phyloP scores from a whole-genome alignment of 345 rosid species.

The Eucalyptus sideroxylon region DNA sequence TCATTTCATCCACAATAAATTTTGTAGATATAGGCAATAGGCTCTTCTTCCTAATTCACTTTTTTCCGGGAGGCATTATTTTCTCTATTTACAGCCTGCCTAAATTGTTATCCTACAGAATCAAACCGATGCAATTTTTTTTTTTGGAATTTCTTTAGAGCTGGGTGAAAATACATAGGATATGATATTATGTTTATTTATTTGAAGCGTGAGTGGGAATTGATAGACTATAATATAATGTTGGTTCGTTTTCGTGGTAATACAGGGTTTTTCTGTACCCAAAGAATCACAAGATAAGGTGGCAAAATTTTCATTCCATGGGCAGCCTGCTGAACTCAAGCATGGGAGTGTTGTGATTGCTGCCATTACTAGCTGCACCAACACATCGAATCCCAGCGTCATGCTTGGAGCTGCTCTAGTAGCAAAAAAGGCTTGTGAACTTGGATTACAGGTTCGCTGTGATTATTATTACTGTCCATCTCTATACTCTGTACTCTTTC shows the following conservation, averaged over 20 bases:
- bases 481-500: background rate
- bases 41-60: background rate
- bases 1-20: background rate
- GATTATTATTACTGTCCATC: background rate
- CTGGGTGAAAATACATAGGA: background rate
- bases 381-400: conserved; percentile 97
- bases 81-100: background rate
- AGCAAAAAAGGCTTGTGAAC: conserved; percentile 93
- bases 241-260: background rate
- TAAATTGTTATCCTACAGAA: background rate
- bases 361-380: conserved; percentile 97
- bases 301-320: conserved; percentile 73
- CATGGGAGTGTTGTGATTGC: conserved; percentile 99
- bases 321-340: conserved; percentile 82
- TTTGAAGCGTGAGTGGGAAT: background rate
- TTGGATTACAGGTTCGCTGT: conserved; percentile 69
- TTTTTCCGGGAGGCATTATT: background rate
- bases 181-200: background rate
- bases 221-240: background rate
- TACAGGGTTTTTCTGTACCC: conserved; percentile 88
- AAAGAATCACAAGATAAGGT: conserved; percentile 74
- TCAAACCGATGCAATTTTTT: background rate
- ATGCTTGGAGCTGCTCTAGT: conserved; percentile 99
- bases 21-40: background rate
- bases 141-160: background rate